phyloP scores from a whole-genome alignment of 768 basidiomycete genomes.

The Calocybe gangraenosa region DNA sequence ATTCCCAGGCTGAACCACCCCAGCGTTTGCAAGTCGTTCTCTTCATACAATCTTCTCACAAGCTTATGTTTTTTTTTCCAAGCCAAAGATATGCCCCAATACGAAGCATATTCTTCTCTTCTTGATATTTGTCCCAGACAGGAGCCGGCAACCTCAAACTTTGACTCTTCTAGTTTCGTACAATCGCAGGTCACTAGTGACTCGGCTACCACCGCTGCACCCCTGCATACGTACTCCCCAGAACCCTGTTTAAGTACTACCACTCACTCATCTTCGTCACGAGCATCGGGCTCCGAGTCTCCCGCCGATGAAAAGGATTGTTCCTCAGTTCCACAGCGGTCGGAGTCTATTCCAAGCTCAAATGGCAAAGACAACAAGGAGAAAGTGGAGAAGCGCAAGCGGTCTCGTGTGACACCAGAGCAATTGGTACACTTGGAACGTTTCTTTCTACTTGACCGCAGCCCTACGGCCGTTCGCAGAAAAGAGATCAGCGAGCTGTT shows the following conservation, averaged over 20 bases:
- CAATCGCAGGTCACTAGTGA: constrained; percentile 2
- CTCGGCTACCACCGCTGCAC: background rate
- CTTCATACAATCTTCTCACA: too few relatives aligned
- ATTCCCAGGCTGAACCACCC: too few relatives aligned
- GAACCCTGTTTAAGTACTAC: background rate
- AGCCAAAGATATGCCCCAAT: constrained; percentile 27
- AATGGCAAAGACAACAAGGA: constrained; percentile 37
- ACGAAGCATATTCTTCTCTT: constrained; percentile 12
- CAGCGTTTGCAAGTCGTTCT: too few relatives aligned
- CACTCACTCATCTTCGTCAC: constrained; percentile 10
- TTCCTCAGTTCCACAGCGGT: constrained; percentile 31
- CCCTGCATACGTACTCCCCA: background rate
- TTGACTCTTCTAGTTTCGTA: constrained; percentile 16
- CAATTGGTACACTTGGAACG: constrained; percentile 75
- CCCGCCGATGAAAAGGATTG: constrained; percentile 30
- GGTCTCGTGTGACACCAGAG: constrained; percentile 74
- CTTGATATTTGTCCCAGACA: constrained; percentile 16
- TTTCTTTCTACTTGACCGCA: constrained; percentile 64
- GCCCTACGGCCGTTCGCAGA: constrained; percentile 66
- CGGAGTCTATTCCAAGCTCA: constrained; percentile 23
- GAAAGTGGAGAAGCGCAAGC: constrained; percentile 69
- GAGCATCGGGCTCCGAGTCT: constrained; percentile 12
- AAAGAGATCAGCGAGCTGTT: constrained; percentile 71
- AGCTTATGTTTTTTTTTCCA: background rate
- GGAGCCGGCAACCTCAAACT: constrained; percentile 16